Conservation (phyloP, 345 rosid genomes). For the Pistacia integerrima region DNA sequence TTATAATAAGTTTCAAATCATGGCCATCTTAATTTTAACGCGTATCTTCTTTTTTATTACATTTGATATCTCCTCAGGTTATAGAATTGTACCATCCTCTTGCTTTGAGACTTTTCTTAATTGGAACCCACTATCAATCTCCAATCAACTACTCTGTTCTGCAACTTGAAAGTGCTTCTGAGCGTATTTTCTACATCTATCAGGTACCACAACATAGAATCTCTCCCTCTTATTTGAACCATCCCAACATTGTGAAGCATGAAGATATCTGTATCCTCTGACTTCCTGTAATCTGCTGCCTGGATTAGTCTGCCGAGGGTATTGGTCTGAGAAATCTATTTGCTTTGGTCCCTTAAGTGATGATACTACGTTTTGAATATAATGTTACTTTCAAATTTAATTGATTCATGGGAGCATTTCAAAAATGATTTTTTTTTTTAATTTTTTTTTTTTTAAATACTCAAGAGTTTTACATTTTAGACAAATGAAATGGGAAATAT, state of each 20-base stretch:
- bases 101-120: slow-evolving; percentile 81
- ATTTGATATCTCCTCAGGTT: slow-evolving; percentile 46
- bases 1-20: neutral
- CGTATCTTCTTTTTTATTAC: slow-evolving; percentile 13
- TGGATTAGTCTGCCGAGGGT: neutral
- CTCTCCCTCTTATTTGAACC: neutral
- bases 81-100: slow-evolving; percentile 84
- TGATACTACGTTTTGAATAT: neutral
- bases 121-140: slow-evolving; percentile 93
- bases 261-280: neutral
- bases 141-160: slow-evolving; percentile 84
- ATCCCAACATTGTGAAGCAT: slow-evolving; percentile 10
- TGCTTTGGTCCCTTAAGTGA: neutral
- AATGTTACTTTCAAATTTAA: neutral
- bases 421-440: neutral
- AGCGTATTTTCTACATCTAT: slow-evolving; percentile 85
- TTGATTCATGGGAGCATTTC: neutral
- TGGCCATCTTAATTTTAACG: neutral
- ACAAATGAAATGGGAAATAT: neutral
- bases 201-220: slow-evolving; percentile 50
- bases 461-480: neutral
- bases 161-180: slow-evolving; percentile 93
- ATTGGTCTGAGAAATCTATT: neutral
- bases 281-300: slow-evolving; percentile 12
- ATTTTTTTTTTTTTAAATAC: neutral